Evolutionary conservation across 2,329 filamentous ascomycete genomes (phyloP).

Genomic region (Plectosphaerella plurivora): DNA sequence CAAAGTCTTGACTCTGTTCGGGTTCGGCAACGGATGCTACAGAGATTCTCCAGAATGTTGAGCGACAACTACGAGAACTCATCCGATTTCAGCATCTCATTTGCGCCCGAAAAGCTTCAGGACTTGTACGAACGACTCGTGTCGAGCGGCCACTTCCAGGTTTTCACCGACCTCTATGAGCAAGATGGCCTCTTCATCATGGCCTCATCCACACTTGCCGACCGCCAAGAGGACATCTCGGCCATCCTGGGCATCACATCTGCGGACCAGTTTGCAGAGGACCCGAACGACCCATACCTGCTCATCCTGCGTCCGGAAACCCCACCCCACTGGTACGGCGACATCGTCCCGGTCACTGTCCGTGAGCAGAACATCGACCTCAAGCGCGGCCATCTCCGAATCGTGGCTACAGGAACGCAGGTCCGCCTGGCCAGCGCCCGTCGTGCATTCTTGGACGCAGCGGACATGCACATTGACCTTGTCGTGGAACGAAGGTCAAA

Average conservation of each 20-base stretch:
- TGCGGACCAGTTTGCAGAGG: conserved; percentile 57
- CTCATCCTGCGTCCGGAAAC: conserved; percentile 81
- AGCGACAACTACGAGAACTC: conserved; percentile 95
- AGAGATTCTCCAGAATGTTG: conserved; percentile 87
- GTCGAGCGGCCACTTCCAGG: conserved; percentile 79
- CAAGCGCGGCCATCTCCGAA: conserved; percentile 77
- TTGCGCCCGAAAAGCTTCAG: conserved; percentile 62
- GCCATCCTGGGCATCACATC: conserved; percentile 72
- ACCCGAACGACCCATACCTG: conserved; percentile 76
- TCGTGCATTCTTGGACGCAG: conserved; percentile 68
- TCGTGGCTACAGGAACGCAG: conserved; percentile 85
- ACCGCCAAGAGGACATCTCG: conserved; percentile 76
- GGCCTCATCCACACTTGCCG: conserved; percentile 73
- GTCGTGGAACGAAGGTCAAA: conserved; percentile 91
- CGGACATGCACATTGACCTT: conserved; percentile 81
- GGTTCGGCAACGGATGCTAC: conserved; percentile 91
- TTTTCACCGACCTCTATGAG: conserved; percentile 67
- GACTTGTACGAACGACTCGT: conserved; percentile 78
- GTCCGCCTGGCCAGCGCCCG: conserved; percentile 75
- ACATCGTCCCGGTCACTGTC: conserved; percentile 65
- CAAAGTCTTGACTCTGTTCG: conserved; percentile 92
- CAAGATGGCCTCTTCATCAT: conserved; percentile 77
- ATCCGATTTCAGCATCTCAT: conserved; percentile 86
- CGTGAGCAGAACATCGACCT: conserved; percentile 79
- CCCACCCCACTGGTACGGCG: conserved; percentile 75